Conservation (phyloP, 2,329 filamentous ascomycete species). For the Chaetothyriales sp. region DNA sequence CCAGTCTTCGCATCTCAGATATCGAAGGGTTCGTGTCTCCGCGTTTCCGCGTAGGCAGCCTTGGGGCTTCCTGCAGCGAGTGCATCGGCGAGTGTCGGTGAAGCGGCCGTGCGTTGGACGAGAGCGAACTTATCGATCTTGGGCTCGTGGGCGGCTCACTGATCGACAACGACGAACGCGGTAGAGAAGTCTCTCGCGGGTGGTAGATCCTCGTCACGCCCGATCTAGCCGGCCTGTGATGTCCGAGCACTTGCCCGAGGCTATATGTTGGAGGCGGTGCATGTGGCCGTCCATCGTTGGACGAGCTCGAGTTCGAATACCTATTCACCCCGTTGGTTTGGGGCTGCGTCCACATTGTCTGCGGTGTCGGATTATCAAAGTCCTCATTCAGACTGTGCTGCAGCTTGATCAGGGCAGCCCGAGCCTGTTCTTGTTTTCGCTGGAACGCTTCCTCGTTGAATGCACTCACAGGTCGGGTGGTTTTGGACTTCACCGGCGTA, state of each 20-base stretch:
- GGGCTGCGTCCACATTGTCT: not conserved
- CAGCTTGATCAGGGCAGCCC: slow-evolving; percentile 14
- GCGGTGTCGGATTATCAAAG: slow-evolving; percentile 7
- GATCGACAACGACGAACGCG: not conserved
- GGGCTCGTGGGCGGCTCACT: not conserved
- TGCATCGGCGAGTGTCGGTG: not conserved
- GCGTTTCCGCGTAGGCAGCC: not conserved
- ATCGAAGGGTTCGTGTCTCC: not conserved
- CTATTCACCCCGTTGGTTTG: slow-evolving; percentile 1
- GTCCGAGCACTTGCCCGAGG: not conserved
- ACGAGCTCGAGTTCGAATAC: not conserved
- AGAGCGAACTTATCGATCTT: not conserved
- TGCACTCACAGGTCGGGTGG: not conserved
- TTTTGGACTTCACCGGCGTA: not conserved
- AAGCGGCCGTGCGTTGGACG: not conserved
- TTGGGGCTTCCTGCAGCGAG: not conserved
- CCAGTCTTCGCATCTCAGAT: not conserved
- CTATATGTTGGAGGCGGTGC: not conserved
- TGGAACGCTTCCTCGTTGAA: slow-evolving; percentile 15
- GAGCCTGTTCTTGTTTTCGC: slow-evolving; percentile 16
- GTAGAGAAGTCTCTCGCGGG: not conserved
- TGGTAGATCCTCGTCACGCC: not conserved
- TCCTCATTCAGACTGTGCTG: slow-evolving; percentile 16
- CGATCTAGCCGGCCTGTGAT: not conserved
- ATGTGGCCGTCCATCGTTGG: not conserved